Evolutionary conservation across 2,329 filamentous ascomycete species (phyloP), one percentile per base, ranked within the genome.

Genomic region (Fusarium musae): DNA sequence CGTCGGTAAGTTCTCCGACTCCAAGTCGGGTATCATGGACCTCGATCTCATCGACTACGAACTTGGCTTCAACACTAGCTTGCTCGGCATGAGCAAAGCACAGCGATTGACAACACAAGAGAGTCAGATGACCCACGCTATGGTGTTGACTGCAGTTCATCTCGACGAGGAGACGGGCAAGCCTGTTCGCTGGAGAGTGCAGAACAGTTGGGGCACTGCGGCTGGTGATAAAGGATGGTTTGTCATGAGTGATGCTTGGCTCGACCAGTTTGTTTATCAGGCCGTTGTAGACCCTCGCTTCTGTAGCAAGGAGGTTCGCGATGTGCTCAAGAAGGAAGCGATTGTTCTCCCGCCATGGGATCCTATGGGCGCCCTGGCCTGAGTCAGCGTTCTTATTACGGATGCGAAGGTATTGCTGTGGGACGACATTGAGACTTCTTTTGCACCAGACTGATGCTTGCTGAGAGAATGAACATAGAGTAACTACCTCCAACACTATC

Each of bases 131-230:
- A 97, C 94, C 2, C 95, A 97, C 78, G 95, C 95, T 9, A 97
- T 97, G 95, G 93, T 97, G 1, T 83, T 97, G 70, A 97, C 94
- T 5, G 95, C 90, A 2, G 95, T 97, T 50, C 94, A 97, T 79
- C 81, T 97, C 6, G 91, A 93, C 67, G 85, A 87, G 34, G 83
- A 89, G 66, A 83, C 80, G 3, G 91, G 89, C 3, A 88, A 90
- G 81, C 87, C 90, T 5, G 88, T 94, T 3, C 85, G 94, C 49
- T 97, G 95, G 95, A 86, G 94, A 60, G 93, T 97, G 11, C 92
- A 97, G 87, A 97, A 97, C 80, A 93, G 90, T 63, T 97, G 94
- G 94, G 93, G 93, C 17, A 86, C 89, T 44, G 83, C 79, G 0
- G 88, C 87, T 0, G 95, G 95, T 2, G 89, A 91, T 17, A 90